These are phyloP conservation scores for Nadsonia starkeyi-henricii DNA, from an alignment of 1,139 yeast species.

Conservation along the genomic window DNA sequence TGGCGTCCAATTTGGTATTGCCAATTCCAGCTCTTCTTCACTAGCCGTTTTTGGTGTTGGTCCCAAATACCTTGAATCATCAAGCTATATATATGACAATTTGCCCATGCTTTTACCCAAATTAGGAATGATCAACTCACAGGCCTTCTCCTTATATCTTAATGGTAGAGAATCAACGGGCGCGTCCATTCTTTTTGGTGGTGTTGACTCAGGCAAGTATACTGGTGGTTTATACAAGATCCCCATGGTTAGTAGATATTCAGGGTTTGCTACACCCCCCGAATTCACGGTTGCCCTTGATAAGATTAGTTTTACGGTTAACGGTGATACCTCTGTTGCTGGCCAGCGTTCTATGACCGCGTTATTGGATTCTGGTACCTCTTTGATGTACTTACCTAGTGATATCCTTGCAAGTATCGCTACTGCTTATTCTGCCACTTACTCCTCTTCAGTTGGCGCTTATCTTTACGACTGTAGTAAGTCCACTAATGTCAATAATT, in stretches of 20 bases:
- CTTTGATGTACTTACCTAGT: constrained; percentile 21
- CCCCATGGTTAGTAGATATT: constrained; percentile 12
- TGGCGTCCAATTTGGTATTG: constrained; percentile 19
- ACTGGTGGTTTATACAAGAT: constrained; percentile 29
- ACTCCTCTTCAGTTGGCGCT: constrained; percentile 2
- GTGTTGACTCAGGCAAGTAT: constrained; percentile 39
- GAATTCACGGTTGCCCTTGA: constrained; percentile 5
- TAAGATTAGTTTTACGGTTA: constrained; percentile 3
- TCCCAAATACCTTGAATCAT: constrained; percentile 25
- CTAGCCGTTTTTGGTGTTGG: constrained; percentile 25
- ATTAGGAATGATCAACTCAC: constrained; percentile 32
- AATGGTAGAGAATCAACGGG: constrained; percentile 26
- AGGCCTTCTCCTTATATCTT: constrained; percentile 40
- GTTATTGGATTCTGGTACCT: constrained; percentile 55
- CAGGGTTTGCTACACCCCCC: constrained; percentile 3
- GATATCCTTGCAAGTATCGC: constrained; percentile 7
- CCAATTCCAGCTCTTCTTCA: constrained; percentile 18
- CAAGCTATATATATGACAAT: constrained; percentile 19
- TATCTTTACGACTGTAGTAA: constrained; percentile 6
- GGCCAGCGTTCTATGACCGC: constrained; percentile 26
- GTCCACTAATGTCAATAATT: no score
- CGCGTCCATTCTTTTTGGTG: constrained; percentile 45
- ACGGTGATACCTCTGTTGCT: constrained; percentile 1
- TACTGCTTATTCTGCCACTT: constrained; percentile 10
- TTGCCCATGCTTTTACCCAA: constrained; percentile 34